A percentile compares a stretch with the other conserved stretches of the same genome.
Evolutionary conservation across 192 early-diverging fungal species (phyloP).

Genomic region (Backusella tarrabulga): DNA sequence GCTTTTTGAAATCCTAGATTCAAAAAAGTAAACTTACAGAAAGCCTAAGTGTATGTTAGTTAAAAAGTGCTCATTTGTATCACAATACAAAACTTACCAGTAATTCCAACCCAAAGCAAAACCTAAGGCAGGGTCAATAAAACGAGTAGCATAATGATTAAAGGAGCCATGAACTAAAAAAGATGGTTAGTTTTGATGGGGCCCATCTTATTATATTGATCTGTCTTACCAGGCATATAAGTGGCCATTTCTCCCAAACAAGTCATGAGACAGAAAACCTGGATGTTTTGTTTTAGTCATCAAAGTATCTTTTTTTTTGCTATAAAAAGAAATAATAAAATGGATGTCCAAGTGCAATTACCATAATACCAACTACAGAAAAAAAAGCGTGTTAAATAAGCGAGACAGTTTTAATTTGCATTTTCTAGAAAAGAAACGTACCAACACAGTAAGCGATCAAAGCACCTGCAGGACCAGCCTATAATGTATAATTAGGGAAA

Average conservation of each 20-base stretch:
- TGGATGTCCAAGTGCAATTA: constrained; percentile 9
- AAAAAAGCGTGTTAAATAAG: no score
- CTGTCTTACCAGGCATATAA: constrained; percentile 58
- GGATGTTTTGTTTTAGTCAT: background rate
- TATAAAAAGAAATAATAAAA: background rate
- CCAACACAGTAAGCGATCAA: constrained; percentile 58
- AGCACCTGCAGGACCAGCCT: constrained; percentile 74
- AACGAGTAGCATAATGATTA: constrained; percentile 70
- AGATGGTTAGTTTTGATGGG: background rate
- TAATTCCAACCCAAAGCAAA: constrained; percentile 69
- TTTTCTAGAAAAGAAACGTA: background rate
- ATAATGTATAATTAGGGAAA: constrained; percentile 12
- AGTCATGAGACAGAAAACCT: constrained; percentile 57
- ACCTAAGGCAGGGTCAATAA: constrained; percentile 74
- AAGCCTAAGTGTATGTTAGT: background rate
- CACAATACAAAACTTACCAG: constrained; percentile 17
- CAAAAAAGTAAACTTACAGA: constrained; percentile 6
- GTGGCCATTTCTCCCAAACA: constrained; percentile 83
- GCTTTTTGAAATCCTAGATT: background rate
- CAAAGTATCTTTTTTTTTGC: background rate
- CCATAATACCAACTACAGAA: constrained; percentile 55
- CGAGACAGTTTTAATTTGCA: no score
- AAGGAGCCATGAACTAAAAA: constrained; percentile 63
- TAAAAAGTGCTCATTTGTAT: background rate
- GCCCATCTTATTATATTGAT: no score